These are phyloP conservation scores for Tetragonia tetragonoides DNA, from an alignment of 148 eudicot species.

Conservation along the genomic window DNA sequence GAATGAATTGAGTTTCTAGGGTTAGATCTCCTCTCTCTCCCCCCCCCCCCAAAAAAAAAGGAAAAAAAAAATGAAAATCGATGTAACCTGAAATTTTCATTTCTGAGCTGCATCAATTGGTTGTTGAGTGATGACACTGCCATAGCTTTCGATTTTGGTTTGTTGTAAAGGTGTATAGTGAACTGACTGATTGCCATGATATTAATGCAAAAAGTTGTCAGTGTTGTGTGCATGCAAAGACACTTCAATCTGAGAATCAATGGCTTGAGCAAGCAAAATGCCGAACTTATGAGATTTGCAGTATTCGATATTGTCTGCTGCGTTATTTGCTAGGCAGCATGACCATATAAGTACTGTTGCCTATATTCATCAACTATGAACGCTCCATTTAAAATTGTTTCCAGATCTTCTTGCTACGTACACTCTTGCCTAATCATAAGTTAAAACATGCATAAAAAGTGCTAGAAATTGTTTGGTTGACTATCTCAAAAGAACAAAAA, in stretches of 20 bases:
- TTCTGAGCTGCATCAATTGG: constrained; percentile 7
- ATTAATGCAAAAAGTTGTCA: neutral
- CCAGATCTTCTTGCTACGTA: no score
- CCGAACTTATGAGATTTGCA: neutral
- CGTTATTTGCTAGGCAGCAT: neutral
- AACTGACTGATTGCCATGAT: constrained; percentile 10
- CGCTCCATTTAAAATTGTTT: no score
- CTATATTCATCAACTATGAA: no score
- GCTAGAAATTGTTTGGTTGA: no score
- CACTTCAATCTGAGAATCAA: neutral
- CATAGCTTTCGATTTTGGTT: constrained; percentile 15
- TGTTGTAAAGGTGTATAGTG: constrained; percentile 29
- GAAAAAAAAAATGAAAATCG: neutral
- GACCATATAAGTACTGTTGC: neutral
- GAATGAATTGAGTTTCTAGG: constrained; percentile 22
- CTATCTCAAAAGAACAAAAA: no score
- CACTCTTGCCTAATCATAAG: no score
- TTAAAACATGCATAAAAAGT: no score
- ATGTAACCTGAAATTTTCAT: constrained; percentile 5
- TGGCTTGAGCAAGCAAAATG: neutral
- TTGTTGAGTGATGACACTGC: constrained; percentile 18
- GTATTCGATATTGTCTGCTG: no score
- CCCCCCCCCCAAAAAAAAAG: neutral
- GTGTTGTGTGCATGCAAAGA: neutral
- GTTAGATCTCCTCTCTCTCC: constrained; percentile 8